A percentile compares a stretch with the other conserved stretches of the same genome.
These are phyloP conservation scores for Vitis hybrid DNA, from an alignment of 177 flowering plant species.

Conservation along the genomic window DNA sequence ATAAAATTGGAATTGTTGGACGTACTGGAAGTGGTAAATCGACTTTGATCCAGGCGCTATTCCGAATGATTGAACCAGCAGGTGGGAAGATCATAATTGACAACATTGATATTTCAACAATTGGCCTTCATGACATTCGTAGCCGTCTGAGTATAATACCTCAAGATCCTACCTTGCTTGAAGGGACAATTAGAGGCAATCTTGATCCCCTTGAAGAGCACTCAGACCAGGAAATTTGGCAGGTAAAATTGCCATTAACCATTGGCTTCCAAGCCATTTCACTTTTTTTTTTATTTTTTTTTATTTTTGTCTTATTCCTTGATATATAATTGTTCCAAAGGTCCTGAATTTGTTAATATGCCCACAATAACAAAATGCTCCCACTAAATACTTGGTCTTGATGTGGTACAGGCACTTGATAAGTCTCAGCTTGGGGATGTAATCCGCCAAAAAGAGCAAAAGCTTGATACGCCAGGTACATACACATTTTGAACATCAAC, in stretches of 20 bases:
- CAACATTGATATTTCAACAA: slow-evolving; percentile 72
- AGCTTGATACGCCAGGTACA: slow-evolving; percentile 88
- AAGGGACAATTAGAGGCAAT: slow-evolving; percentile 87
- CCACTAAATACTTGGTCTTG: neutral
- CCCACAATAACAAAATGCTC: neutral
- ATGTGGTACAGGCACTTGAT: slow-evolving; percentile 74
- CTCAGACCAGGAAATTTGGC: slow-evolving; percentile 81
- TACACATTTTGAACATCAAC: neutral
- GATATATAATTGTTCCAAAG: neutral
- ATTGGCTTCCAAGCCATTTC: neutral
- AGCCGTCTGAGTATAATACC: slow-evolving; percentile 90
- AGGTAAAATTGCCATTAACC: slow-evolving; percentile 40
- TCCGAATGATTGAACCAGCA: slow-evolving; percentile 83
- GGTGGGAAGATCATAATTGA: slow-evolving; percentile 83
- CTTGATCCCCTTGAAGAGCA: slow-evolving; percentile 96
- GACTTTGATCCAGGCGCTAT: slow-evolving; percentile 86
- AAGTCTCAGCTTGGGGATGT: slow-evolving; percentile 90
- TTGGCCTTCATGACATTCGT: slow-evolving; percentile 95
- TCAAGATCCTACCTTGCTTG: slow-evolving; percentile 93
- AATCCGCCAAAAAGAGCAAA: slow-evolving; percentile 73
- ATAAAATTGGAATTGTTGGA: slow-evolving; percentile 93
- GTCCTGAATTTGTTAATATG: neutral
- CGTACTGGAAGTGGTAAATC: slow-evolving; percentile 99
- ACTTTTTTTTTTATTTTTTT: neutral
- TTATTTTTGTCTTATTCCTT: neutral